Evolutionary conservation across 345 rosid genomes (phyloP), one percentile per base, ranked within the genome.

Genomic region (Lepidium didymum): DNA sequence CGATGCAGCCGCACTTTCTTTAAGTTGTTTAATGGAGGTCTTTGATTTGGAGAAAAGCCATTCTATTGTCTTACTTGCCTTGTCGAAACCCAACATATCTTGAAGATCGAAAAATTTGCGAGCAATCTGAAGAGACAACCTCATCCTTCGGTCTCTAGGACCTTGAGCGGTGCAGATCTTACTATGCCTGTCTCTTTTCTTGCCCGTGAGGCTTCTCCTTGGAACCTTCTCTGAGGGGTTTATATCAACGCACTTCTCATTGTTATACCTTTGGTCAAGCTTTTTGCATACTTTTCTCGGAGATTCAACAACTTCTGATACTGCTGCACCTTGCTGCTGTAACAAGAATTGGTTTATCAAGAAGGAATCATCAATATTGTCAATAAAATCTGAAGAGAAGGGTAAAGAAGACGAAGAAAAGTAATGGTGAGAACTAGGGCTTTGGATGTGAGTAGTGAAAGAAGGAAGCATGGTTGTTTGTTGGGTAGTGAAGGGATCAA

Each of bases 111-210:
- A 89, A 80, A 89, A 89, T 59, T 77, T 81, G 34, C 90, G 82
- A 8, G 96, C 86, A 59, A 81, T 82, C 66, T 82, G 81, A 62
- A 89, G 82, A 41, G 96, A 89, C 34, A 89, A 56, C 76, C 96
- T 82, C 84, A 89, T 85, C 44, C 96, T 74, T 61, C 96, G 65
- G 73, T 86, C 96, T 67, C 92, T 79, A 18, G 82, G 90, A 1
- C 96, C 96, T 66, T 79, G 82, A 46, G 90, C 86, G 12, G 96
- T 86, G 43, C 74, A 74, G 84, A 89, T 89, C 90, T 89, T 89
- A 85, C 88, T 89, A 59, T 86, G 96, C 51, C 90, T 77, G 78
- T 86, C 96, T 57, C 79, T 86, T 74, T 85, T 86, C 57, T 85
- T 86, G 19, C 78, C 82, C 8, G 46, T 53, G n/a, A n/a, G n/a